phyloP scores from a whole-genome alignment of 2,329 filamentous ascomycete species.

The Xenoacremonium recifei region DNA sequence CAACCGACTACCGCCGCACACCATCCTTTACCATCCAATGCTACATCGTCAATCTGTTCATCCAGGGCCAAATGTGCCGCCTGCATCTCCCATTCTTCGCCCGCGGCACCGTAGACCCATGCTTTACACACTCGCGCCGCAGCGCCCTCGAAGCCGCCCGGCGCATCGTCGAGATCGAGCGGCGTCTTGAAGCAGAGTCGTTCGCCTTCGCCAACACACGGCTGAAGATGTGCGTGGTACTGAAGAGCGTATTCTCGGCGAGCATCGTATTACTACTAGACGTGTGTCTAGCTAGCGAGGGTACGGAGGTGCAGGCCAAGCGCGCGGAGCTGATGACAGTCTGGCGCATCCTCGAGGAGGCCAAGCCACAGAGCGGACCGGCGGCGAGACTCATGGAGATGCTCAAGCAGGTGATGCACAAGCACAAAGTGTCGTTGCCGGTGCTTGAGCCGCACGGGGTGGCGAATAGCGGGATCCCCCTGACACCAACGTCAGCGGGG shows the following conservation, averaged over 20 bases:
- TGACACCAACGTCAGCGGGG: slow-evolving; percentile 28
- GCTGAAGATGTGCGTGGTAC: slow-evolving; percentile 27
- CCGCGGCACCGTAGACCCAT: slow-evolving; percentile 31
- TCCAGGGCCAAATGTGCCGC: slow-evolving; percentile 34
- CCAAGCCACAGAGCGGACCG: slow-evolving; percentile 26
- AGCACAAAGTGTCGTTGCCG: slow-evolving; percentile 26
- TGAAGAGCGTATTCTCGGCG: slow-evolving; percentile 34
- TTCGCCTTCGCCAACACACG: slow-evolving; percentile 26
- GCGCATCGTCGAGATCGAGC: slow-evolving; percentile 30
- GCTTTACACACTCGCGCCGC: slow-evolving; percentile 30
- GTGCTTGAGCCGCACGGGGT: slow-evolving; percentile 1
- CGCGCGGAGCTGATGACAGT: slow-evolving; percentile 27
- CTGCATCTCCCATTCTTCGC: slow-evolving; percentile 35
- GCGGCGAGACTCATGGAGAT: slow-evolving; percentile 31
- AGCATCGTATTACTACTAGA: slow-evolving; percentile 34
- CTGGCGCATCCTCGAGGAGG: slow-evolving; percentile 33
- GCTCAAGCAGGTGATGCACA: slow-evolving; percentile 30
- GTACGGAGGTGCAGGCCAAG: slow-evolving; percentile 20
- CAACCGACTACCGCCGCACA: slow-evolving; percentile 19
- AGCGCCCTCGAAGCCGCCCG: slow-evolving; percentile 32
- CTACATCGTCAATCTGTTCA: slow-evolving; percentile 31
- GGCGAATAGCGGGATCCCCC: slow-evolving; percentile 15
- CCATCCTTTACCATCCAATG: slow-evolving; percentile 29
- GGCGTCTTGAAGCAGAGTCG: slow-evolving; percentile 25
- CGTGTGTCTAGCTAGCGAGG: slow-evolving; percentile 26